Evolutionary conservation across 169 alveolate genomes (phyloP).

Genomic region (Cryptosporidium xiaoi): DNA sequence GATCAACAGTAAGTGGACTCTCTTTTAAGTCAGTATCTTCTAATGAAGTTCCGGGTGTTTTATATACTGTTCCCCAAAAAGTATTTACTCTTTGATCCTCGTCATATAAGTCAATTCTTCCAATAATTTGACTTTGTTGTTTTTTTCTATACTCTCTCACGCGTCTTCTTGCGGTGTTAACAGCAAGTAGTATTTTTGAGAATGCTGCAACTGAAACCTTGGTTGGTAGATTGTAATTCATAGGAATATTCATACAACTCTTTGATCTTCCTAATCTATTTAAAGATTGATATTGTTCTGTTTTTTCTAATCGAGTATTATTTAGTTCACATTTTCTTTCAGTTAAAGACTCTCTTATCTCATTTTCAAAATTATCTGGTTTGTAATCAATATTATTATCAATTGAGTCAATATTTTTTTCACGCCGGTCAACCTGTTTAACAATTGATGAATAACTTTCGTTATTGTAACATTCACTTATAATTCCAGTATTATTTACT

Average conservation of each 20-base stretch:
- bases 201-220: slow-evolving; percentile 4
- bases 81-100: background rate
- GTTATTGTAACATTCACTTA: too few relatives aligned
- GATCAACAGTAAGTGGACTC: background rate
- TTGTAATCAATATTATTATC: background rate
- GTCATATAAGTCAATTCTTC: background rate
- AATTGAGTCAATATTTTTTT: too few relatives aligned
- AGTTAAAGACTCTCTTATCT: background rate
- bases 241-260: background rate
- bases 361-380: background rate
- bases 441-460: too few relatives aligned
- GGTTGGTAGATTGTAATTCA: background rate
- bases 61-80: slow-evolving; percentile 28
- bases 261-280: background rate
- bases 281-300: background rate
- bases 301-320: background rate
- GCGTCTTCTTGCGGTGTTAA: slow-evolving; percentile 67
- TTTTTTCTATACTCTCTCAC: slow-evolving; percentile 71
- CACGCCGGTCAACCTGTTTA: too few relatives aligned
- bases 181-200: slow-evolving; percentile 54
- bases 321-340: background rate
- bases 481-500: too few relatives aligned
- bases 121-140: slow-evolving; percentile 5
- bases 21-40: background rate
- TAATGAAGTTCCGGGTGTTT: slow-evolving; percentile 5